Percentiles rank a stretch among this genome's conserved stretches.
Conservation (phyloP, 768 basidiomycete species). For the Boletus edulis region DNA sequence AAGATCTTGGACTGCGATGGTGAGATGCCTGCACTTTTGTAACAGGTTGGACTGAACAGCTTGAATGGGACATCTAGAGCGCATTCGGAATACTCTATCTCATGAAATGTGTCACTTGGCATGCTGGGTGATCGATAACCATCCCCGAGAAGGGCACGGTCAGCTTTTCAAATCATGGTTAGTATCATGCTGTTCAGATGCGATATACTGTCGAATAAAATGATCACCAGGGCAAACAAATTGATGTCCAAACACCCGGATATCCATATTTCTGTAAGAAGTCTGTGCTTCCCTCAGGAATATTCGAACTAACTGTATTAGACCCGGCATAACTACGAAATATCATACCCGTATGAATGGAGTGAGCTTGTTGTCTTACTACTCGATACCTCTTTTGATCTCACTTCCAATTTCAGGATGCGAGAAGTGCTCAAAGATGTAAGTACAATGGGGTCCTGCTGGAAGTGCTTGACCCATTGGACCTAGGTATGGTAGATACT, state of each 20-base stretch:
- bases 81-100: constrained; percentile 77
- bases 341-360: constrained; percentile 72
- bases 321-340: constrained; percentile 76
- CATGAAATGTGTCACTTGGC: constrained; percentile 95
- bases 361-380: constrained; percentile 39
- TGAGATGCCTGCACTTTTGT: constrained; percentile 26
- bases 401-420: constrained; percentile 47
- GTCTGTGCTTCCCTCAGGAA: constrained; percentile 1
- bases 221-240: constrained; percentile 50
- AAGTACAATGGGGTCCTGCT: constrained; percentile 14
- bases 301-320: constrained; percentile 24
- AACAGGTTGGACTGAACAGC: background rate
- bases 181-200: constrained; percentile 12
- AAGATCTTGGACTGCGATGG: constrained; percentile 81
- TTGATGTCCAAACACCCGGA: constrained; percentile 69
- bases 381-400: background rate
- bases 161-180: constrained; percentile 71
- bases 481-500: constrained; percentile 67
- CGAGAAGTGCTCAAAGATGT: constrained; percentile 61
- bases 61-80: constrained; percentile 44
- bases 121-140: constrained; percentile 74
- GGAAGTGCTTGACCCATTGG: constrained; percentile 3
- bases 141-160: constrained; percentile 73
- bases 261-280: constrained; percentile 67
- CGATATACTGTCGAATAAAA: background rate